These are phyloP conservation scores for Nemania sp. DNA, from an alignment of 2,329 filamentous ascomycete genomes.

Conservation along the genomic window DNA sequence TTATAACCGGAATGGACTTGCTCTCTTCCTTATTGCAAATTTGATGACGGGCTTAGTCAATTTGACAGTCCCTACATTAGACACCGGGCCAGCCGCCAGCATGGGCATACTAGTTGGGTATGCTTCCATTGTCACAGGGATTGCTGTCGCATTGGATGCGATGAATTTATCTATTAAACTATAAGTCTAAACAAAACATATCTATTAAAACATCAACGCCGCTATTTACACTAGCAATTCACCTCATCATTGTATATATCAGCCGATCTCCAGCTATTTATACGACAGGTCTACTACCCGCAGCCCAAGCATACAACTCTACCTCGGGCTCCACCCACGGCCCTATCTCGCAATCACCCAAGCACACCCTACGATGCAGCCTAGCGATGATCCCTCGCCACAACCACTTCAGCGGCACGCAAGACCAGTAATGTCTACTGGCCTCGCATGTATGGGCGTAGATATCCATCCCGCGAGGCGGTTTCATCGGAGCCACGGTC, in stretches of 20 bases:
- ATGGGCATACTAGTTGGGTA: conserved; percentile 79
- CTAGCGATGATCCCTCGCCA: neutral
- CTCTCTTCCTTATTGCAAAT: conserved; percentile 85
- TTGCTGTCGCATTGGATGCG: conserved; percentile 69
- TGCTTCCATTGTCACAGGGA: conserved; percentile 64
- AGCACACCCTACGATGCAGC: neutral
- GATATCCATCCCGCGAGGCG: neutral
- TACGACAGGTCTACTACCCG: no score
- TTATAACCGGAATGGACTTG: conserved; percentile 86
- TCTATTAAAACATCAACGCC: neutral
- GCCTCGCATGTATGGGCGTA: conserved; percentile 12
- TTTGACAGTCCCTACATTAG: conserved; percentile 79
- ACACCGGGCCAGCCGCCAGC: conserved; percentile 64
- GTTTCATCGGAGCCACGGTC: neutral
- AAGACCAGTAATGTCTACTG: neutral
- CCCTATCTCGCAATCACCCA: neutral
- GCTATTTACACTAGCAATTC: no score
- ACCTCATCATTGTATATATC: no score
- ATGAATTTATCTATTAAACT: conserved; percentile 73
- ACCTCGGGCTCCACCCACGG: no score
- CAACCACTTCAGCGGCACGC: neutral
- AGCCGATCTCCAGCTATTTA: no score
- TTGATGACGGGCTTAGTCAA: conserved; percentile 88
- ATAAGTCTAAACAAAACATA: neutral
- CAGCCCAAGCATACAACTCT: no score